Evolutionary conservation across 495 filamentous ascomycete species (phyloP).

Genomic region (Glutinoglossum americanum): DNA sequence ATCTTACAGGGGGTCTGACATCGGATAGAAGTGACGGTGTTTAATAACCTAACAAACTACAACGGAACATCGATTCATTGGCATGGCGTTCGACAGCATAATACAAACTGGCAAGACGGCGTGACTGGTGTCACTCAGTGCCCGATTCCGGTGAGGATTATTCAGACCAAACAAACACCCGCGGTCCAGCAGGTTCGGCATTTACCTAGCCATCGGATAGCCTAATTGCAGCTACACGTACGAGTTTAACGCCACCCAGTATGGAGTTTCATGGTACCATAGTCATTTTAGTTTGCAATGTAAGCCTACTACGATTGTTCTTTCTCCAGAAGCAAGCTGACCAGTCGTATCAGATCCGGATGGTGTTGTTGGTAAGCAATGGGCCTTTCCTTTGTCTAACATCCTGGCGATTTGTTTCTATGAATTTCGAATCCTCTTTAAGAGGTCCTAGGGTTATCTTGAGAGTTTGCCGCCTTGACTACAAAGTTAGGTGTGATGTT

Average conservation of each 20-base stretch:
- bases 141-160: conserved; percentile 14
- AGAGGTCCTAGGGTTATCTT: too few relatives aligned
- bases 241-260: conserved; percentile 26
- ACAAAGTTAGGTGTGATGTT: too few relatives aligned
- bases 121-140: conserved; percentile 27
- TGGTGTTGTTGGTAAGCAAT: too few relatives aligned
- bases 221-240: conserved; percentile 25
- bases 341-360: neutral
- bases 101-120: conserved; percentile 10
- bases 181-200: too few relatives aligned
- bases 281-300: conserved; percentile 34
- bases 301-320: too few relatives aligned
- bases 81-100: conserved; percentile 21
- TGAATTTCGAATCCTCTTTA: too few relatives aligned
- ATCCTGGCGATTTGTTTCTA: too few relatives aligned
- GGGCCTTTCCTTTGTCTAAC: too few relatives aligned
- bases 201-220: neutral
- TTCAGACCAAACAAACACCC: too few relatives aligned
- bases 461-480: too few relatives aligned
- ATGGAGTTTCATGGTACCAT: conserved; percentile 44
- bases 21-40: conserved; percentile 11
- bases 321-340: too few relatives aligned
- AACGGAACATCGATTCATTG: conserved; percentile 22
- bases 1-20: neutral
- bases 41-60: conserved; percentile 13